Evolutionary conservation across 768 basidiomycete genomes (phyloP), one percentile per base, ranked within the genome.

Genomic region (Harrya chromipes): DNA sequence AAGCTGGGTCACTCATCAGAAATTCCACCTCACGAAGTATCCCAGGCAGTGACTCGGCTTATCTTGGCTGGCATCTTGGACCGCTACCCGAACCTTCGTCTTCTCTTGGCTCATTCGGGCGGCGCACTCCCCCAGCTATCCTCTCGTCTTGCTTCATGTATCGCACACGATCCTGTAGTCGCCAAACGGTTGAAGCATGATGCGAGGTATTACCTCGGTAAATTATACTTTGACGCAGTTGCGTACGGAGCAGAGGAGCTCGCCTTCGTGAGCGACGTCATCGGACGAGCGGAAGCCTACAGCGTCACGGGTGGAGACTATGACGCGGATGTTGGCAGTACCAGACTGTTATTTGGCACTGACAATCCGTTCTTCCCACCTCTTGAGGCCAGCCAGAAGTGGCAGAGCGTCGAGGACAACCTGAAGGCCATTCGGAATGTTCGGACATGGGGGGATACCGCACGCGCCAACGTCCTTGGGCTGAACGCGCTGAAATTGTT

Each of bases 341-440:
- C 71, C 50, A 73, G 78, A 58, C 78, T 90, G 74, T 61, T 92
- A 33, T 93, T 90, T 58, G 91, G 91, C 19, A 92, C 90, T 26
- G 91, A 93, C 62, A 87, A 93, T 64, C 91, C 90, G 0, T 93
- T 93, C 75, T 94, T 94, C 72, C 92, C 91, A 14, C 92, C 91
- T 2, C 75, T 93, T 34, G 69, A 73, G 52, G 69, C 72, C 40
- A 76, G 73, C 38, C 81, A 82, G 51, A 90, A 82, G 62, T 94
- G 92, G 92, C 78, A 72, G 68, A 90, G 88, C 60, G 91, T 92
- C 4, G 81, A 87, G 24, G 89, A 91, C 57, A 94, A 93, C 67
- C 62, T 93, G 48, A 82, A 86, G 47, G 90, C 91, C 2, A 90
- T 94, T 50, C 75, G 82, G 38, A 47, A 27, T 20, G 58, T 61